Conservation (phyloP, 306 rosid genomes). For the Pueraria montana region DNA sequence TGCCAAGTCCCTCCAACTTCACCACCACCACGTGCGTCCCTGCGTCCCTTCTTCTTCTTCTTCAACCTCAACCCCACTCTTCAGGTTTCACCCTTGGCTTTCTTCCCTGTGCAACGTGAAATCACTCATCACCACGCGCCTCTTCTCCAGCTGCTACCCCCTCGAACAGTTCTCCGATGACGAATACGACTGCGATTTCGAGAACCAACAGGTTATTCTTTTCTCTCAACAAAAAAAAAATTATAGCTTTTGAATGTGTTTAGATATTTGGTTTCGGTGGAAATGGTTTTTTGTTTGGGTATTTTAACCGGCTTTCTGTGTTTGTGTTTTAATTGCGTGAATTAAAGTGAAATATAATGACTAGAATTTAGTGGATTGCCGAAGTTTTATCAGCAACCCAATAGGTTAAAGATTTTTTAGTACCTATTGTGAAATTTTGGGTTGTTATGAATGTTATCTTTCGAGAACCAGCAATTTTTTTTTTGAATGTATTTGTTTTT, state of each 20-base stretch:
- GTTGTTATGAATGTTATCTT: neutral
- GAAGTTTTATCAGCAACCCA: neutral
- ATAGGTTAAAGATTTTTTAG: neutral
- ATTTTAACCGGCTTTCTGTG: neutral
- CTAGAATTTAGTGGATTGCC: neutral
- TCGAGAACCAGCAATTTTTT: neutral
- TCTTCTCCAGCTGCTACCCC: conserved; percentile 65
- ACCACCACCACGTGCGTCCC: neutral
- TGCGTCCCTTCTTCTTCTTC: neutral
- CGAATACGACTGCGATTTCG: conserved; percentile 82
- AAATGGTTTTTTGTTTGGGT: conserved; percentile 16
- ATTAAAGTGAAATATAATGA: conserved; percentile 1
- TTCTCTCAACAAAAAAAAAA: too few relatives aligned
- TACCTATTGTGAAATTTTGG: conserved; percentile 10
- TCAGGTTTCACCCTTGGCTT: conserved; percentile 32
- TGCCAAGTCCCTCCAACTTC: neutral
- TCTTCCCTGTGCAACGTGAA: conserved; percentile 41
- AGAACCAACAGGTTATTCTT: conserved; percentile 63
- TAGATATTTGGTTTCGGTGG: conserved; percentile 19
- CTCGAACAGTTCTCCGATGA: conserved; percentile 92
- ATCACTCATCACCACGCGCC: conserved; percentile 51
- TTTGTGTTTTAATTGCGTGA: neutral
- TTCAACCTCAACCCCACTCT: neutral
- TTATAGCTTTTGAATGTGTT: neutral
- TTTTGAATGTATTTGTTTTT: too few relatives aligned